Evolutionary conservation across 768 basidiomycete species (phyloP), one percentile per base, ranked within the genome.

Genomic region (Boletus fagicola): DNA sequence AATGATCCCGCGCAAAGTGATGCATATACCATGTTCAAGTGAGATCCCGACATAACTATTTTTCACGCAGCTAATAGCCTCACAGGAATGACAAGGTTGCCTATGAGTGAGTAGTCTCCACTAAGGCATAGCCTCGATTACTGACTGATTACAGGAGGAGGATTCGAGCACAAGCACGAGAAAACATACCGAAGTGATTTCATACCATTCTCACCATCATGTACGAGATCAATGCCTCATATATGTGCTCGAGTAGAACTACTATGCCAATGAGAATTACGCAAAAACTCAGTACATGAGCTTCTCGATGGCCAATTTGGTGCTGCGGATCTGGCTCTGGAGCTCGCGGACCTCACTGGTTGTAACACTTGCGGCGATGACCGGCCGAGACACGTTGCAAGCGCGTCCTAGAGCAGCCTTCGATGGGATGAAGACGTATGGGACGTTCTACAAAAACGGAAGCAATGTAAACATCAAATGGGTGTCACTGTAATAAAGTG

Each of bases 11-110:
- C 97, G 1, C 97, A 99, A 71, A 94, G 94, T 54, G 96, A 98
- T 65, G 97, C 97, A 12, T 98, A 98, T 74, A 95, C 93, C 33
- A 91, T 97, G 87, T 98, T 94, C 82, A 97, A 96, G 95, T 96
- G 65, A 66, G 93, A 77, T 18, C 45, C 40, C 43, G 24, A n/a
- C 31, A 30, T 44, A 13, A 28, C 35, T 15, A 36, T 54, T 7
- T 42, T 53, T 31, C 38, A 36, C 22, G 49, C 35, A 38, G 44
- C 53, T 68, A 33, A 68, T 58, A 10, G 22, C 16, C 40, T 13
- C 31, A 6, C 49, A 97, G 95, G 79, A 98, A 95, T 68, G 96
- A 98, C 76, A 92, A 91, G 66, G 76, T 79, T 20, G 94, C 93
- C 30, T 98, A 98, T 67, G 93, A 97, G 92, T 92, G 68, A 74